Base-by-base conservation (phyloP, 2,329 filamentous ascomycete species). In the Exophiala calicioides region DNA sequence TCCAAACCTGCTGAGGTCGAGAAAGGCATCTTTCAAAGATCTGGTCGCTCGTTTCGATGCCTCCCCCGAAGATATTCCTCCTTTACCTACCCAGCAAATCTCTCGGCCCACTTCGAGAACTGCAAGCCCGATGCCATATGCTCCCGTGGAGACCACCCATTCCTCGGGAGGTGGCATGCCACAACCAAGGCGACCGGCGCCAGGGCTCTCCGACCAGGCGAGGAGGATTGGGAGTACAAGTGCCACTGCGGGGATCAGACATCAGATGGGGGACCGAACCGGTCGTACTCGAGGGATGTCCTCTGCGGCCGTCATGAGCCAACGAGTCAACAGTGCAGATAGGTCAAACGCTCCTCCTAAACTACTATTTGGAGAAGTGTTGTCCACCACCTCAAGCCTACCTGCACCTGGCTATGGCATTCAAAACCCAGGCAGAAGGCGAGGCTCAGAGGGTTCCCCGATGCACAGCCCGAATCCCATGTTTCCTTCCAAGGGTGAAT, bases 21-120 rank as follows among this genome's bases (percentile, higher is more conserved):
- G 70, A 56, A 77, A 85, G 56, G 75, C 82, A n/a, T 90, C 85
- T 50, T 86, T 93, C 58, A 88, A 85, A 68, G 87, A 93, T 62
- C 74, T 93, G 53, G 83, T 87, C 60, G 88, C 84, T 66, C 83
- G 80, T 44, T 93, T 91, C 68, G 86, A 59, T 47, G 81, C 84
- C 61, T 81, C 76, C 57, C 71, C 61, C 24, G 72, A 74, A 52
- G 66, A 71, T 50, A 58, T 69, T 37, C 68, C 66, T 18, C 72
- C 72, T 3, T 48, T 71, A 10, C 72, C 71, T 6, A 60, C 60
- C 18, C 56, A 62, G 20, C 61, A 65, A 24, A 51, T 58, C 15
- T 58, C 68, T 2, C 58, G 60, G 20, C 55, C 61, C n/a, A 54
- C 60, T n/a, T 67, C 67, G 30, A 62, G 63, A 46, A 62, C 68